A percentile compares a stretch with the other conserved stretches of the same genome.
phyloP scores from a whole-genome alignment of 208 protist species.

The Wallacemonas rigidus region DNA sequence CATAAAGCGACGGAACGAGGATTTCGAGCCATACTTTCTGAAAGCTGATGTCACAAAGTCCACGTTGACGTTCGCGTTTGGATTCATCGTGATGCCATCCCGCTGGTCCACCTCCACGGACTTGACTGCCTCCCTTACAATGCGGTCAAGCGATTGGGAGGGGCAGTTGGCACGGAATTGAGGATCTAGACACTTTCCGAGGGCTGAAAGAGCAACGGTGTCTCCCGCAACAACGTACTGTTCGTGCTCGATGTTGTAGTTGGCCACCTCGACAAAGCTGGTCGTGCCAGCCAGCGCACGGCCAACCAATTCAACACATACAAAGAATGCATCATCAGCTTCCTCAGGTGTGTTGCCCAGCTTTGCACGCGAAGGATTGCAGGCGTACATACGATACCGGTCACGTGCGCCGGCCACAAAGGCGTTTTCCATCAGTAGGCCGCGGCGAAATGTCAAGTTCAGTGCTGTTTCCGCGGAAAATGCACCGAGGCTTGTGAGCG shows the following conservation, averaged over 20 bases:
- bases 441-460: constrained; percentile 76
- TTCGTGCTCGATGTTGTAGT: constrained; percentile 75
- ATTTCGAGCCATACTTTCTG: constrained; percentile 61
- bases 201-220: constrained; percentile 55
- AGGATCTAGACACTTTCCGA: constrained; percentile 88
- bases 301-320: constrained; percentile 78
- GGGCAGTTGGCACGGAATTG: constrained; percentile 78
- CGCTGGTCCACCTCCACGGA: constrained; percentile 57
- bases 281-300: constrained; percentile 64
- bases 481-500: constrained; percentile 65
- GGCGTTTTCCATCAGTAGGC: constrained; percentile 80
- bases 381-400: constrained; percentile 78
- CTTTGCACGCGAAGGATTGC: constrained; percentile 69
- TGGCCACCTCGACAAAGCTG: constrained; percentile 83
- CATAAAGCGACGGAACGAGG: constrained; percentile 76
- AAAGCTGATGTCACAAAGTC: constrained; percentile 76
- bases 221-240: constrained; percentile 90
- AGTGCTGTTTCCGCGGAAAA: constrained; percentile 74
- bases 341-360: constrained; percentile 46
- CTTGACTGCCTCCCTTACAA: constrained; percentile 48
- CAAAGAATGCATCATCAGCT: constrained; percentile 72
- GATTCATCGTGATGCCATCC: constrained; percentile 70
- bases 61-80: constrained; percentile 26
- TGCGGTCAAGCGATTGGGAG: constrained; percentile 27
- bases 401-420: constrained; percentile 36